Conservation (phyloP, 768 basidiomycete genomes). For the Leccinum uliginosum region DNA sequence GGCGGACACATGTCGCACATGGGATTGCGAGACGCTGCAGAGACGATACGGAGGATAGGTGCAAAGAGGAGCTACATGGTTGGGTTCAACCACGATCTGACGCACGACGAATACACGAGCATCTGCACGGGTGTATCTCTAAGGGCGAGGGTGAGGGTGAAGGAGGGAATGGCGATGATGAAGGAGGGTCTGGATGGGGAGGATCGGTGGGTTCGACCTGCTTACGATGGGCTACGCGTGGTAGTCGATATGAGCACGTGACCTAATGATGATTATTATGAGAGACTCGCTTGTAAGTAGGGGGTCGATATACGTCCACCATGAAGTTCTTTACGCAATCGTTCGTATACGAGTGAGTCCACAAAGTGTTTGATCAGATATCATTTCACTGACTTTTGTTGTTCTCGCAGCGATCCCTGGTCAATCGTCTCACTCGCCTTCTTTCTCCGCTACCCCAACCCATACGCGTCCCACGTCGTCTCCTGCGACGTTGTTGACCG, state of each 20-base stretch:
- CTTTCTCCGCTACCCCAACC: conserved; percentile 94
- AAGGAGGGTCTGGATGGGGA: conserved; percentile 43
- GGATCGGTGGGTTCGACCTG: conserved; percentile 61
- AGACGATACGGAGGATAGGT: conserved; percentile 49
- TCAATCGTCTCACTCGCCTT: conserved; percentile 89
- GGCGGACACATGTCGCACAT: conserved; percentile 72
- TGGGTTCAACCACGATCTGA: conserved; percentile 73
- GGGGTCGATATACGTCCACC: conserved; percentile 29
- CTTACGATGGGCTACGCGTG: conserved; percentile 69
- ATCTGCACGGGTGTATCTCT: conserved; percentile 44
- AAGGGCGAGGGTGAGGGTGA: conserved; percentile 33
- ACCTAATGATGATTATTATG: neutral
- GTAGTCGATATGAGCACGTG: conserved; percentile 12
- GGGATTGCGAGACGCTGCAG: conserved; percentile 62
- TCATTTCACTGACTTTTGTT: neutral
- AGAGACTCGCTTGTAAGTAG: conserved; percentile 16
- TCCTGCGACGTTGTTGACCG: conserved; percentile 96
- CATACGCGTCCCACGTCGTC: conserved; percentile 88
- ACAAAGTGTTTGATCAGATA: neutral
- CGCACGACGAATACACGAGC: conserved; percentile 73
- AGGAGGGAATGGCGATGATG: conserved; percentile 43
- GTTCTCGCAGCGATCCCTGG: conserved; percentile 74
- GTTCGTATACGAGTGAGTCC: conserved; percentile 52
- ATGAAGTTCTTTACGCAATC: conserved; percentile 56
- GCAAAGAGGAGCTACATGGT: conserved; percentile 65